Evolutionary conservation across 495 filamentous ascomycete species (phyloP), one percentile per base, ranked within the genome.

Genomic region (Neurospora terricola): DNA sequence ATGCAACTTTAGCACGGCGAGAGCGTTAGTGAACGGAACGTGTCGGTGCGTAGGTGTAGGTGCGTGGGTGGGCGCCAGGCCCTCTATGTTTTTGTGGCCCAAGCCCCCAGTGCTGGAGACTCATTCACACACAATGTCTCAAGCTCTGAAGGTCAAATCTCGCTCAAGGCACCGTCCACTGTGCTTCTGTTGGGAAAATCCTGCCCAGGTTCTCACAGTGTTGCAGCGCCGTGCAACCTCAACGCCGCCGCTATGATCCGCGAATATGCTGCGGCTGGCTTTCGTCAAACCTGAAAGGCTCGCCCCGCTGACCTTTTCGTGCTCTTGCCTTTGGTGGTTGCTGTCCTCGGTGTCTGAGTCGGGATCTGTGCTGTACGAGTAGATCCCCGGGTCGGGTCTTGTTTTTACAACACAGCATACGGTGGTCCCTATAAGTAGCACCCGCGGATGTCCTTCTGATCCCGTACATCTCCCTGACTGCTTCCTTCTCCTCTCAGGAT

Each of bases 161-260:
- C 40, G 73, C 71, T 70, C 70, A 70, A 18, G 71, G 72, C 48
- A 74, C 38, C 70, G 45, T 69, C 71, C 70, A 69, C 70, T 38
- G 39, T 66, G 45, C 70, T 48, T 70, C 62, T 45, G 23, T 71
- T 70, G 40, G 34, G 72, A 74, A 54, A 36, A 74, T 72, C 21
- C 43, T 77, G 74, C 74, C 39, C 74, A 70, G 73, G 74, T 77
- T 75, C 73, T 77, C 69, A 72, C 74, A 70, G 72, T 79, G 78
- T 74, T 80, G 80, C 77, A 79, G 77, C 77, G 75, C 75, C 74
- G 80, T 81, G 77, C 73, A 73, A 81, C 80, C 77, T 74, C 77
- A 80, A 78, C 77, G 77, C 77, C 77, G 77, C 78, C 54, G 54
- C 27, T 75, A 68, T 71, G 73, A 73, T 76, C 74, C 72, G 77